phyloP scores from a whole-genome alignment of 2,329 filamentous ascomycete genomes.

The Paracamarosporium sp. region DNA sequence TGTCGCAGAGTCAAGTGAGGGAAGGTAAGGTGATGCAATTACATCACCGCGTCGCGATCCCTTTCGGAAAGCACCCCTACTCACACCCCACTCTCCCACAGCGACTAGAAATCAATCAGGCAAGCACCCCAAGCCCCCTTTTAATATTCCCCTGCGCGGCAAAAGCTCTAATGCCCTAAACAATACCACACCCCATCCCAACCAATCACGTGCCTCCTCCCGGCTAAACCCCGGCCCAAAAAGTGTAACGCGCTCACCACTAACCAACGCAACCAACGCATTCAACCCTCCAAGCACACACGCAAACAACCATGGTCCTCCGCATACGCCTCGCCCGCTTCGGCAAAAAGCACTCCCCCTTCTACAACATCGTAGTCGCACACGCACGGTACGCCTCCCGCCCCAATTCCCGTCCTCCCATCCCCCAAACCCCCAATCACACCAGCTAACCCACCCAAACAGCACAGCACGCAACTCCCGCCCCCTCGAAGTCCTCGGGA shows the following conservation, averaged over 20 bases:
- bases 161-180: no score
- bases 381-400: constrained; percentile 75
- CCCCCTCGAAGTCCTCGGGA: constrained; percentile 88
- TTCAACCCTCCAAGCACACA: no score
- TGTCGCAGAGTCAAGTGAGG: constrained; percentile 1
- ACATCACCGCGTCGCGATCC: constrained; percentile 30
- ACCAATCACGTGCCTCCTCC: constrained; percentile 20
- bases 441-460: constrained; percentile 4
- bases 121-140: no score
- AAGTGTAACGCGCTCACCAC: constrained; percentile 1
- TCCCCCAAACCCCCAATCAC: not conserved
- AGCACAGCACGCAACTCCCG: constrained; percentile 87
- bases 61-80: not conserved
- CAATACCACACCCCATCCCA: not conserved
- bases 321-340: constrained; percentile 94
- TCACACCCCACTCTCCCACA: no score
- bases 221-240: constrained; percentile 25
- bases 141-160: no score
- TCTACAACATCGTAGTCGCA: constrained; percentile 97
- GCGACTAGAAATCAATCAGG: no score
- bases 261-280: constrained; percentile 1
- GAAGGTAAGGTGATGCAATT: constrained; percentile 28
- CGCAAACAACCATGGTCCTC: constrained; percentile 74
- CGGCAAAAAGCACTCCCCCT: constrained; percentile 83
- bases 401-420: not conserved